A percentile compares a stretch with the other conserved stretches of the same genome.
Conservation (phyloP, 2,329 filamentous ascomycete genomes). For the Hymenoscyphus infarciens region DNA sequence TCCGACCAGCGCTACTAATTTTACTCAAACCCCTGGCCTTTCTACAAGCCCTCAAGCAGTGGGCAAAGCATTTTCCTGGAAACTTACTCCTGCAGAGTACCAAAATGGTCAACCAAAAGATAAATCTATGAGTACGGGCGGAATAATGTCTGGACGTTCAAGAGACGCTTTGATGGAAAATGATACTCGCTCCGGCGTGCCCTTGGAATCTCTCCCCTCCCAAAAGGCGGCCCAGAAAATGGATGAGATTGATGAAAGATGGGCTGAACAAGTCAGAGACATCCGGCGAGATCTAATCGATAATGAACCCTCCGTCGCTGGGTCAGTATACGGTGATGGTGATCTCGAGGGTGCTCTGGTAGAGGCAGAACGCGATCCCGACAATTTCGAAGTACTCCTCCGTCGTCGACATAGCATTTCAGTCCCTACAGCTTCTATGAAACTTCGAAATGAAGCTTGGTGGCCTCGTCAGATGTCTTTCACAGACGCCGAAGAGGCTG, state of each 20-base stretch:
- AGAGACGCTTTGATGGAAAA: conserved; percentile 11
- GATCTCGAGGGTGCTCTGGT: conserved; percentile 55
- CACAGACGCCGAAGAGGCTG: conserved; percentile 69
- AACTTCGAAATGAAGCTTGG: conserved; percentile 50
- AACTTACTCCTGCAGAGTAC: conserved; percentile 60
- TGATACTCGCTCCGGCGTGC: conserved; percentile 12
- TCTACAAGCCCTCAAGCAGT: conserved; percentile 35
- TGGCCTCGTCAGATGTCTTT: conserved; percentile 75
- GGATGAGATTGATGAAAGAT: conserved; percentile 28
- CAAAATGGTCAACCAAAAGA: conserved; percentile 32
- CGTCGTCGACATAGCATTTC: conserved; percentile 60
- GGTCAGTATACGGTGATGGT: conserved; percentile 55
- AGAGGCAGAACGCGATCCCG: conserved; percentile 45
- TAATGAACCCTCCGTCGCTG: conserved; percentile 52
- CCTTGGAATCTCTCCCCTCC: conserved; percentile 9
- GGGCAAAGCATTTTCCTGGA: conserved; percentile 58
- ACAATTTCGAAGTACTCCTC: conserved; percentile 47
- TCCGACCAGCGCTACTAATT: conserved; percentile 23
- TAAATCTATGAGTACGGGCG: conserved; percentile 16
- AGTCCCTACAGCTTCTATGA: conserved; percentile 33
- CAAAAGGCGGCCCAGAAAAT: conserved; percentile 14
- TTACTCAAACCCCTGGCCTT: conserved; percentile 15
- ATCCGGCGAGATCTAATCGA: conserved; percentile 42
- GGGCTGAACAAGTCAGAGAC: conserved; percentile 39
- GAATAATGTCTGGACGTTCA: conserved; percentile 10